Evolutionary conservation across 176 grass and related monocot species (phyloP), one percentile per base, ranked within the genome.

Genomic region (Saccharum spontaneum): DNA sequence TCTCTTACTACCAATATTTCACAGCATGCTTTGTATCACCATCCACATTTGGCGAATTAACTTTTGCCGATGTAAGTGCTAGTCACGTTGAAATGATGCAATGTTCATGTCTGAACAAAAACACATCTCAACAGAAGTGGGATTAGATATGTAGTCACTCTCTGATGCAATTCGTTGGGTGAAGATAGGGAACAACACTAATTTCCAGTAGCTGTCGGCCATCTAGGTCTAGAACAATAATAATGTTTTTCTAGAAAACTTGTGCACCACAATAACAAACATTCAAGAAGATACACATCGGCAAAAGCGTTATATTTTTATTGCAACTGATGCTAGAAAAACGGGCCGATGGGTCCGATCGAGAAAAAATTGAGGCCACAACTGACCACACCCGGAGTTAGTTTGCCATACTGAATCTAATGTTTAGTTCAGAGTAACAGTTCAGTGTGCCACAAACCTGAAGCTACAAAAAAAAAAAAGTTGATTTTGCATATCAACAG

Each of bases 211-310:
- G 48, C 50, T 33, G 48, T 69, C 17, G 26, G 70, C 22, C 69
- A 28, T 83, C 24, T 71, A 82, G n/a, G 45, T 73, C 36, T 73
- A 78, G 44, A 72, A 64, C 44, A 90, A 78, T 86, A 55, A 79
- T 86, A 71, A 64, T 86, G 6, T 11, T 70, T 39, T 73, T 13
- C 57, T 57, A 36, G 34, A 28, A 28, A 76, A 66, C 12, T 26
- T 80, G 45, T 50, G 15, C 48, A 10, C 76, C 54, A 17, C 16
- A 46, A 55, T 40, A 39, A 82, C 15, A 73, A 14, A 1, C 3
- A 60, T 71, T 40, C 52, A 73, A 45, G 24, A 18, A 45, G 16
- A 62, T 46, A 33, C 23, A 15, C 13, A 69, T 13, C 18, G 9
- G 43, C 14, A 55, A 34, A 23, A 12, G 44, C 11, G 12, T 12